Percentiles rank a stretch among this genome's conserved stretches.
phyloP scores from a whole-genome alignment of 345 rosid genomes.

The Melaleuca alternifolia region DNA sequence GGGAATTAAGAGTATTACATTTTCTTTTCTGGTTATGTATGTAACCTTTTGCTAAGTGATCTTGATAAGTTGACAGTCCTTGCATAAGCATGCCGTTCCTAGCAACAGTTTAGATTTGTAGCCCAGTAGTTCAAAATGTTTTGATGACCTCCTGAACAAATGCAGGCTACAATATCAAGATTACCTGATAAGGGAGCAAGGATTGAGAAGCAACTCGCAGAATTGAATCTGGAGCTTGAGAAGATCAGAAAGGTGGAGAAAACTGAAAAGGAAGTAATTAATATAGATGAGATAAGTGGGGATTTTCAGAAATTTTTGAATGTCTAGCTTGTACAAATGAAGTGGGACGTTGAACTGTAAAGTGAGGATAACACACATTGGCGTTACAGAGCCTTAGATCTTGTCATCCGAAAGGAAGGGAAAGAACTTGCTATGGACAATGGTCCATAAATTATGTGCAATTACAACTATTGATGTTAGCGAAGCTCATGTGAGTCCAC shows the following conservation, averaged over 20 bases:
- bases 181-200: constrained; percentile 79
- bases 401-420: neutral
- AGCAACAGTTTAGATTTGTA: neutral
- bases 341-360: neutral
- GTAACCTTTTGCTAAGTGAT: neutral
- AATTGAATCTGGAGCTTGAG: constrained; percentile 47
- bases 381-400: neutral
- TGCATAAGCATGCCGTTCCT: neutral
- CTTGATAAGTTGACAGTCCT: neutral
- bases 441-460: neutral
- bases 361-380: neutral
- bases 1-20: neutral
- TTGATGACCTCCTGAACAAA: neutral
- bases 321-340: constrained; percentile 16
- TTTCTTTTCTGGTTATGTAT: neutral
- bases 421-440: neutral
- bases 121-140: neutral
- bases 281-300: constrained; percentile 50
- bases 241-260: constrained; percentile 23
- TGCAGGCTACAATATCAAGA: constrained; percentile 51
- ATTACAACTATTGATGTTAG: neutral
- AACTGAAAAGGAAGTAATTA: constrained; percentile 24
- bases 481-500: neutral
- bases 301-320: constrained; percentile 44
- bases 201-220: constrained; percentile 55